Evolutionary conservation across 2,329 filamentous ascomycete species (phyloP).

Genomic region (Aspergillus pseudoterreus): DNA sequence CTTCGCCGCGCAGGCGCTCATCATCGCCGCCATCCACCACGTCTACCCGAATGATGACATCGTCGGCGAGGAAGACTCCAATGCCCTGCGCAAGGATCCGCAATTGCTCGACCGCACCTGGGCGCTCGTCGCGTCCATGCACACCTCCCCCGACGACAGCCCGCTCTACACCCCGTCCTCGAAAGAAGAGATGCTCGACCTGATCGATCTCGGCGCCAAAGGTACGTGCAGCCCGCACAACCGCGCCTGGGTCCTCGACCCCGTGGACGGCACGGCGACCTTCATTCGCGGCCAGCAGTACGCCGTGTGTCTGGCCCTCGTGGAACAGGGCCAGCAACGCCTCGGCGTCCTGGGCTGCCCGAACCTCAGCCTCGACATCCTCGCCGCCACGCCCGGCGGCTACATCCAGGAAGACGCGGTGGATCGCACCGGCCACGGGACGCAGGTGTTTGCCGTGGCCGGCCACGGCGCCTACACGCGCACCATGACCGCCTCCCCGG

Average conservation of each 20-base stretch:
- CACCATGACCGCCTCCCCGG: conserved; percentile 28
- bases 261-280: conserved; percentile 61
- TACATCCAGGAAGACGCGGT: conserved; percentile 36
- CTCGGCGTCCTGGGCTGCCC: conserved; percentile 61
- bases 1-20: conserved; percentile 60
- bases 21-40: conserved; percentile 54
- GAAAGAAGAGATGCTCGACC: conserved; percentile 55
- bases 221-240: conserved; percentile 38
- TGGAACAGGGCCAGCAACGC: conserved; percentile 55
- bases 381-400: no score
- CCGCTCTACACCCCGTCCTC: conserved; percentile 41
- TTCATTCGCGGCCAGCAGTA: conserved; percentile 62
- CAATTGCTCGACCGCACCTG: conserved; percentile 53
- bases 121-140: conserved; percentile 47
- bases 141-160: conserved; percentile 28
- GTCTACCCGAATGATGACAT: conserved; percentile 56
- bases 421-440: conserved; percentile 45
- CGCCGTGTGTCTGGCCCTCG: conserved; percentile 57
- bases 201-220: conserved; percentile 57
- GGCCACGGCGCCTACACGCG: conserved; percentile 43
- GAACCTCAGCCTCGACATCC: conserved; percentile 47
- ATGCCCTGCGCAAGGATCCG: conserved; percentile 48
- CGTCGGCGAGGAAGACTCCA: conserved; percentile 59
- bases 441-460: conserved; percentile 49
- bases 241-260: conserved; percentile 61